Evolutionary conservation across 75 land plant species (phyloP), one percentile per base, ranked within the genome.

Genomic region (Selaginella tamariscina): DNA sequence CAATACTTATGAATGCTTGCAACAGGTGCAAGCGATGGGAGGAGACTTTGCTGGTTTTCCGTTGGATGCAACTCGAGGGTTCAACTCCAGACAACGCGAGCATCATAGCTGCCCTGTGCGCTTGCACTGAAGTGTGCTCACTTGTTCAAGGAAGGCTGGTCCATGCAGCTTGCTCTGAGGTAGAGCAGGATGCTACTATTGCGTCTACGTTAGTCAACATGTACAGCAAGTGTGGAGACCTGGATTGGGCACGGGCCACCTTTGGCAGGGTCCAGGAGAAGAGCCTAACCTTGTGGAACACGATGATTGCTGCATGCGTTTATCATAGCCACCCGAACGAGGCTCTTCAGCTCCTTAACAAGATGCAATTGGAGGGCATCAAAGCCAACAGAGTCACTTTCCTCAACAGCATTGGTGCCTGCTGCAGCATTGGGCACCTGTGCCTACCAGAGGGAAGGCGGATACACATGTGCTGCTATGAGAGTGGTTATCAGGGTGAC

Each of bases 351-450:
- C 26, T 59, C 26, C 26, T 59, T n/a, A n/a, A 59, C 8, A 5
- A 27, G 21, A 59, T 59, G 62, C 62, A 59, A 5, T 21, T 23
- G 62, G 62, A 59, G 23, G 62, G 27, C 62, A 27, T 59, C 8
- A 49, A 49, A 5, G 27, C 62, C 23, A 5, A 59, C 62, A 59
- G 23, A 59, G 62, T 59, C 8, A 59, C 62, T 26, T 59, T 59
- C 26, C 2, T 59, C 24, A 59, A 27, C 62, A 59, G 27, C 23
- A 8, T 59, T 21, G 23, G 23, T 21, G 62, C 18, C 23, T 59
- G 62, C 62, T 23, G 18, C 18, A 59, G 5, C 26, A 8, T 59
- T 5, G 62, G 62, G 9, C 5, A 21, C 9, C 23, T 59, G 26
- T 15, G 49, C n/a, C n/a, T n/a, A 39, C 23, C 23, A 27, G 62